Evolutionary conservation across 495 filamentous ascomycete genomes (phyloP), one percentile per base, ranked within the genome.

Genomic region (Tuber brumale): DNA sequence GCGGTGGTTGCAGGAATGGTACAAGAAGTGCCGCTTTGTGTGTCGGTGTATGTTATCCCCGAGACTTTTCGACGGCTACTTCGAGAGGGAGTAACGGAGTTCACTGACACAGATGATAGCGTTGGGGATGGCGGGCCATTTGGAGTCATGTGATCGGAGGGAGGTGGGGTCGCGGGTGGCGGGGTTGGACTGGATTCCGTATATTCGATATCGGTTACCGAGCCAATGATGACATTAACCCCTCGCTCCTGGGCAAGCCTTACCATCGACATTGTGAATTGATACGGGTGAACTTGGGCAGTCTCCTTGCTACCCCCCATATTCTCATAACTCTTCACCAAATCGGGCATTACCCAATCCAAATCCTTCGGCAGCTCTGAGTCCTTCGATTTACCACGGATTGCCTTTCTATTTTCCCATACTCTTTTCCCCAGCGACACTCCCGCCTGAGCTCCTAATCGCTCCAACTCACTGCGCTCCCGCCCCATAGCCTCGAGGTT

Each of bases 201-300:
- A 75, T 89, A 87, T 75, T 89, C 87, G 61, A 95, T 93, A 72
- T 84, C 82, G 14, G 86, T 90, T 7, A 91, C 92, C 9, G 88
- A 88, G 18, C 92, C 92, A 44, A 92, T 79, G 39, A 90, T 86
- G 73, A 97, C 89, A 69, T 91, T 88, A 39, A 89, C 91, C 14
- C 95, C 95, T 76, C 87, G 89, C 75, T 94, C 89, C 76, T 88
- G 86, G 14, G 95, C 94, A 27, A 99, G 87, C 51, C 89, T 87
- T 18, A 93, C 93, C 83, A 99, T 95, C 5, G 92, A 88, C 0
- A 89, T 97, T 4, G 95, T 99, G 80, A 99, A 97, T 37, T 92
- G 90, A 81, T 92, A 94, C 2, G 95, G 95, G 83, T 98, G 95
- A 9, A 98, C 95, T 83, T 98, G 95, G 3, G 95, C 93, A 2